Conservation (phyloP, 495 filamentous ascomycete genomes). For the Aspergillus mulundensis region DNA sequence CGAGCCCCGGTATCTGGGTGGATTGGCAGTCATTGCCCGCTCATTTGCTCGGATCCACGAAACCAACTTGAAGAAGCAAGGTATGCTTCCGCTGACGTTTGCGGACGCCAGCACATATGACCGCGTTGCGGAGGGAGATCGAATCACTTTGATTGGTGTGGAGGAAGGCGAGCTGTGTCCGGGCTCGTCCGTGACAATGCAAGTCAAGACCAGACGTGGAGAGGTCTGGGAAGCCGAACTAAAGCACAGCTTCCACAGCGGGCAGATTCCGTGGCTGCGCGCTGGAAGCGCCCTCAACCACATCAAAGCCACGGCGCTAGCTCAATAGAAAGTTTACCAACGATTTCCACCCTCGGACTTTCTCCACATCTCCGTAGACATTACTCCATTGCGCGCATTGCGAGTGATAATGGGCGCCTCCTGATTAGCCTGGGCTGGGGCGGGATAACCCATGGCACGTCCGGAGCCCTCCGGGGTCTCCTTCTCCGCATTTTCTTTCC, state of each 20-base stretch:
- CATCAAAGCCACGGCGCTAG: conserved; percentile 42
- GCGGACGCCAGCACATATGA: conserved; percentile 14
- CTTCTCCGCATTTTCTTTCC: not conserved
- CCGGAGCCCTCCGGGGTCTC: not conserved
- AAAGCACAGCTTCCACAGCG: conserved; percentile 21
- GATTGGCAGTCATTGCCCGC: conserved; percentile 19
- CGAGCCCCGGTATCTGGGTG: conserved; percentile 20
- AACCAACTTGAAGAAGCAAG: conserved; percentile 25
- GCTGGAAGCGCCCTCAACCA: conserved; percentile 25
- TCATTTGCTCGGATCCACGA: conserved; percentile 25
- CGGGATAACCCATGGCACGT: not conserved
- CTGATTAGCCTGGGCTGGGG: not conserved
- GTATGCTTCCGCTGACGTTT: conserved; percentile 21
- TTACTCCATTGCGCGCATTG: not conserved
- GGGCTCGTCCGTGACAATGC: conserved; percentile 16
- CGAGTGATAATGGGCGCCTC: not conserved
- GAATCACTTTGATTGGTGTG: conserved; percentile 20
- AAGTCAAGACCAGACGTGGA: conserved; percentile 14
- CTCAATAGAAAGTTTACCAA: not conserved
- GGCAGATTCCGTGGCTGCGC: conserved; percentile 21
- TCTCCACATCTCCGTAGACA: not conserved
- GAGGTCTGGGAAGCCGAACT: conserved; percentile 19
- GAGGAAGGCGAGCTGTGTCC: conserved; percentile 22
- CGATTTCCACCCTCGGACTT: not conserved
- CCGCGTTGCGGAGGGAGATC: conserved; percentile 44